Base-by-base conservation (phyloP, 306 rosid genomes). In the Oxytropis ochrocephala region DNA sequence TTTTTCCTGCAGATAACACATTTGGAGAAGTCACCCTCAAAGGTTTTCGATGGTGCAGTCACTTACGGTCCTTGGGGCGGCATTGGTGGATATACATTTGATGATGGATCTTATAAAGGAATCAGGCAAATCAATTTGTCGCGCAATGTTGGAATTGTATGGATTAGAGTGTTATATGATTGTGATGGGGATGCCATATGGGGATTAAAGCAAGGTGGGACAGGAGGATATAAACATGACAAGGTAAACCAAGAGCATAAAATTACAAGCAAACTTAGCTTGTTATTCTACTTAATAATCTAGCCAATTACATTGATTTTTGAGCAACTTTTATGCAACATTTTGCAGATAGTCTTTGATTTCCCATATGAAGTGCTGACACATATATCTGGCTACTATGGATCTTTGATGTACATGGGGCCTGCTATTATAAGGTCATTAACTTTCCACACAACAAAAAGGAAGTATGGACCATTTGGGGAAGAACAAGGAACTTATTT, bases 61-160 rank as follows among this genome's bases (percentile, higher is more conserved):
- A 75, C 81, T 21, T 84, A 79, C 61, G 96, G 89, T 33, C 86
- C 98, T 4, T 90, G 93, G 90, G 97, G 98, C 51, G 97, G 98
- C 69, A 19, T 49, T 10, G 96, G 98, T 0, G 96, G 96, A 38
- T 17, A 70, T 52, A 8, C 69, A 19, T 90, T 93, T 21, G 91
- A 93, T 42, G 98, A 93, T 53, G 94, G 98, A 74, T 21, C 57
- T 39, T 83, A 81, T 41, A 47, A 81, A 19, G 99, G 97, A 53
- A 65, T 91, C 29, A 80, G 79, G 73, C 92, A 91, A 76, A 91
- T 94, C 51, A 88, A 78, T 59, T 55, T 94, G 72, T 91, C 97
- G 0, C 86, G 95, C 38, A 85, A 86, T 16, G 81, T 81, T 27
- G 92, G 92, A 64, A 85, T 94, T 44, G 97, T 80, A 4, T 84